These are phyloP conservation scores for Trifolium subterraneum DNA, from an alignment of 306 rosid genomes.

Conservation along the genomic window DNA sequence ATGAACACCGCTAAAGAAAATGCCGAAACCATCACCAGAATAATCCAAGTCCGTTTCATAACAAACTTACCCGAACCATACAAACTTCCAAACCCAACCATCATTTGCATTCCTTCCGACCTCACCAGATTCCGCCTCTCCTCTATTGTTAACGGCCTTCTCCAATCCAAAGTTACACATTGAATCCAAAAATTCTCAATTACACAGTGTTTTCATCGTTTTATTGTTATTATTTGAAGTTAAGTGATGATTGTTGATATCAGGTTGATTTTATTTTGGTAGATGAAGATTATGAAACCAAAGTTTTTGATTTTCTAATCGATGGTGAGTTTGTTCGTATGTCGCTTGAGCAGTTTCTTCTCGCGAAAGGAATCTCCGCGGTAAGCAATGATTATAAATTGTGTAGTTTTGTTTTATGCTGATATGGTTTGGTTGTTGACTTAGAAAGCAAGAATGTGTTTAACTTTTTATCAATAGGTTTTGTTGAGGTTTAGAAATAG, in stretches of 20 bases:
- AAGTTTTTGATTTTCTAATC: slow-evolving; percentile 85
- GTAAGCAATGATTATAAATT: slow-evolving; percentile 43
- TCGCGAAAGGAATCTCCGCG: slow-evolving; percentile 83
- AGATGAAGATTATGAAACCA: slow-evolving; percentile 63
- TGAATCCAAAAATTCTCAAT: no score
- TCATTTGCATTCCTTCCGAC: slow-evolving; percentile 66
- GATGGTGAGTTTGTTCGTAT: slow-evolving; percentile 86
- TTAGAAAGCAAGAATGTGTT: no score
- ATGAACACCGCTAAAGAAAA: slow-evolving; percentile 38
- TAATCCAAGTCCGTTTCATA: slow-evolving; percentile 79
- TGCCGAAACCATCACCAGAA: slow-evolving; percentile 51
- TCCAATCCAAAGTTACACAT: slow-evolving; percentile 27
- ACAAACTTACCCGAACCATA: slow-evolving; percentile 63
- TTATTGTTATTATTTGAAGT: no score
- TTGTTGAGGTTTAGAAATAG: neutral
- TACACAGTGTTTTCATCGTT: no score
- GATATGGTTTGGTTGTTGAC: neutral
- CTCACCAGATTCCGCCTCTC: slow-evolving; percentile 82
- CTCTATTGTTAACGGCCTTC: slow-evolving; percentile 73
- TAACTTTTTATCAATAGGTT: neutral
- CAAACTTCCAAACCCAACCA: slow-evolving; percentile 56
- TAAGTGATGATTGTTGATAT: no score
- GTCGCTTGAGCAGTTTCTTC: slow-evolving; percentile 87
- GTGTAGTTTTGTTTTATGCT: no score
- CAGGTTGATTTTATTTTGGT: slow-evolving; percentile 36